Evolutionary conservation across 1,139 yeast species (phyloP).

Genomic region (Saccharomyces hybrid): DNA sequence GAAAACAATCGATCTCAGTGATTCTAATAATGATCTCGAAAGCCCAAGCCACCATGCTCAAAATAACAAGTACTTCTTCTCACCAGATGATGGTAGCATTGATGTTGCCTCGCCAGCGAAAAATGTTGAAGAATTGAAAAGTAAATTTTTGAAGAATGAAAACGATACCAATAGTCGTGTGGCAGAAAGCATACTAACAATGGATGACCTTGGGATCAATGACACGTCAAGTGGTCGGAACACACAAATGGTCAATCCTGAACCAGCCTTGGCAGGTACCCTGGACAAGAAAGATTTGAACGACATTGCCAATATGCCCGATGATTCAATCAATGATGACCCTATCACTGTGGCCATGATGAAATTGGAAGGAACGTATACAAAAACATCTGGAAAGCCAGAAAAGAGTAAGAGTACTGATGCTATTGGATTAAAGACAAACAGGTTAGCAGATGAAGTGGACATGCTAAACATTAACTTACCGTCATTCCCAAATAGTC

Average conservation of each 20-base stretch:
- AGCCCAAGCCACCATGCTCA: constrained; percentile 9
- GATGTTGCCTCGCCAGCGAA: constrained; percentile 30
- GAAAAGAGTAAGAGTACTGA: constrained; percentile 6
- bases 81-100: constrained; percentile 23
- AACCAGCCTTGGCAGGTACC: neutral
- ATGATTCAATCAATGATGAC: constrained; percentile 36
- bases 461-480: constrained; percentile 28
- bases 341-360: constrained; percentile 71
- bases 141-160: constrained; percentile 23
- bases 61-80: constrained; percentile 24
- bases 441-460: constrained; percentile 26
- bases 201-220: neutral
- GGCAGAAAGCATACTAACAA: constrained; percentile 4
- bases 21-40: constrained; percentile 5
- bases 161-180: constrained; percentile 5
- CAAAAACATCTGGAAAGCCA: constrained; percentile 5
- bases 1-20: neutral
- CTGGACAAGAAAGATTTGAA: constrained; percentile 2
- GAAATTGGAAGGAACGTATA: constrained; percentile 65
- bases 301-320: constrained; percentile 15
- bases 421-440: constrained; percentile 8
- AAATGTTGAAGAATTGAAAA: constrained; percentile 26
- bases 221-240: constrained; percentile 1
- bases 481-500: constrained; percentile 12
- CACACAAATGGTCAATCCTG: constrained; percentile 5